Conservation (phyloP, 345 rosid genomes). For the Acer negundo region DNA sequence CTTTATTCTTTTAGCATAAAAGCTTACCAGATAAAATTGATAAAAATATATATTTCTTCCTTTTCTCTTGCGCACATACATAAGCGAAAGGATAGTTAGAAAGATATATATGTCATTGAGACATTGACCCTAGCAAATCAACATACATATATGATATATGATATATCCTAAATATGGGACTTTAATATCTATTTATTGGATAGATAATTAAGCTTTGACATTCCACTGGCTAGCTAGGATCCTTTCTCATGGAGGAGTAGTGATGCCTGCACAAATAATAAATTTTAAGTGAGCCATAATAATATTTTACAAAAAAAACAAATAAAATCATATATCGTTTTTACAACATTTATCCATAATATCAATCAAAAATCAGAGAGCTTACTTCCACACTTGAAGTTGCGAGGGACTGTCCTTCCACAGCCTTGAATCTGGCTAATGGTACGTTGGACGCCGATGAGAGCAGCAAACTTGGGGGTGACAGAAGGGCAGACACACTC, state of each 20-base stretch:
- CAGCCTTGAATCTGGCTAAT: slow-evolving; percentile 28
- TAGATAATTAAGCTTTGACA: too few relatives aligned
- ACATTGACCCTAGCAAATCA: neutral
- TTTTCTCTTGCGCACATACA: neutral
- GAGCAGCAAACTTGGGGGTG: slow-evolving; percentile 24
- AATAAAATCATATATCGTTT: neutral
- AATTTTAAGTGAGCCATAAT: neutral
- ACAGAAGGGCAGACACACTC: slow-evolving; percentile 30
- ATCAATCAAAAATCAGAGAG: neutral
- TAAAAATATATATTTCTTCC: neutral
- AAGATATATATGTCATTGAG: neutral
- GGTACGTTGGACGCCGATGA: slow-evolving; percentile 15
- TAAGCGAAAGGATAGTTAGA: neutral
- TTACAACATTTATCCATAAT: too few relatives aligned
- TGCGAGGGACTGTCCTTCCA: slow-evolving; percentile 29
- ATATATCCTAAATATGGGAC: too few relatives aligned
- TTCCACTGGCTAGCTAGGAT: neutral
- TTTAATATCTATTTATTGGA: too few relatives aligned
- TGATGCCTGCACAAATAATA: slow-evolving; percentile 10
- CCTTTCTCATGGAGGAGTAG: slow-evolving; percentile 21
- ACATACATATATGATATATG: neutral
- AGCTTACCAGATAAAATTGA: too few relatives aligned
- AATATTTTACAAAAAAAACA: neutral
- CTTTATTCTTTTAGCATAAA: neutral
- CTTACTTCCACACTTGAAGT: slow-evolving; percentile 32